Percentiles rank a stretch among this genome's conserved stretches.
Evolutionary conservation across 805 yeast species (phyloP).

Genomic region (Saccharomyces mikatae): DNA sequence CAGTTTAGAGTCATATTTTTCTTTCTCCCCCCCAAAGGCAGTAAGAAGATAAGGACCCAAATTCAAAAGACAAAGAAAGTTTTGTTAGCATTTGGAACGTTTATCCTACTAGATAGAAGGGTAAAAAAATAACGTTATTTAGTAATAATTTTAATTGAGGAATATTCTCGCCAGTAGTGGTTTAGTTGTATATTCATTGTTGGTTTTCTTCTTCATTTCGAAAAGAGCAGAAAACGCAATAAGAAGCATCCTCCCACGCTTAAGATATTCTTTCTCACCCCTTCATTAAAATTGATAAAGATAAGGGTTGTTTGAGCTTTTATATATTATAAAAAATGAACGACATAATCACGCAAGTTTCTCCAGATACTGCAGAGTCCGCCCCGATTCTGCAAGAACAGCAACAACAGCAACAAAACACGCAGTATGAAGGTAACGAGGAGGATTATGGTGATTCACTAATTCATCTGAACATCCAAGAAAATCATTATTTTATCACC

Average conservation of each 20-base stretch:
- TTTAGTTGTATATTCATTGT: not conserved
- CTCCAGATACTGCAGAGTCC: slow-evolving; percentile 32
- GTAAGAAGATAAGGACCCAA: not conserved
- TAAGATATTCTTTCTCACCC: not conserved
- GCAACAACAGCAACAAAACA: slow-evolving; percentile 22
- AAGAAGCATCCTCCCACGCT: not conserved
- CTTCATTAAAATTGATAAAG: not conserved
- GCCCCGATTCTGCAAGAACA: slow-evolving; percentile 10
- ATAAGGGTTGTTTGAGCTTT: not conserved
- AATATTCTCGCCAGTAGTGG: not conserved
- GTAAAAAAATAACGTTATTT: not conserved
- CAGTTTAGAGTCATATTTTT: not conserved
- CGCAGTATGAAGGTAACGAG: slow-evolving; percentile 3
- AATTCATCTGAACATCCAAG: slow-evolving; percentile 73
- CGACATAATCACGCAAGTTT: slow-evolving; percentile 64
- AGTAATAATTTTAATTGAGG: not conserved
- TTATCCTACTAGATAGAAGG: not conserved
- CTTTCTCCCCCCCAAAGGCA: not conserved
- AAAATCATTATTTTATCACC: slow-evolving; percentile 62
- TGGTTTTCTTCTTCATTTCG: not conserved
- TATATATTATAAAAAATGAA: slow-evolving; percentile 13
- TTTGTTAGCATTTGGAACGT: not conserved
- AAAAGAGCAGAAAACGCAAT: not conserved
- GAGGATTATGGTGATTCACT: slow-evolving; percentile 42
- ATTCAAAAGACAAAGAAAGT: not conserved